Percentiles rank a stretch among this genome's conserved stretches.
These are phyloP conservation scores for Ormosia semicastrata DNA, from an alignment of 306 rosid genomes.

Conservation along the genomic window DNA sequence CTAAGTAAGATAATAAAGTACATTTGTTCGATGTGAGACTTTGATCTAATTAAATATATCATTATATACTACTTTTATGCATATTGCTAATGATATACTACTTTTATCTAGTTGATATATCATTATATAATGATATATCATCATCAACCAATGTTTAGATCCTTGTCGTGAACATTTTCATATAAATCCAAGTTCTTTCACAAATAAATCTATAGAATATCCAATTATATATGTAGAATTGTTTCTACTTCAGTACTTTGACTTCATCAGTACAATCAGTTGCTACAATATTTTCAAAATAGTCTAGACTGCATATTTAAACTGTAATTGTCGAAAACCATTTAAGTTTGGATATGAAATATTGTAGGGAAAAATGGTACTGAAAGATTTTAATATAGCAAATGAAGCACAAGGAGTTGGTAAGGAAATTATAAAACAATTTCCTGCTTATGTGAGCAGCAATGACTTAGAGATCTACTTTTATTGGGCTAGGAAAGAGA, in stretches of 20 bases:
- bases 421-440: neutral
- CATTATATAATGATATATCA: too few relatives aligned
- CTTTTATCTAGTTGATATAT: too few relatives aligned
- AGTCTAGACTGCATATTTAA: neutral
- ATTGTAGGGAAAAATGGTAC: slow-evolving; percentile 32
- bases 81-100: too few relatives aligned
- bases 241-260: neutral
- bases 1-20: too few relatives aligned
- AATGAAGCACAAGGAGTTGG: slow-evolving; percentile 35
- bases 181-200: too few relatives aligned
- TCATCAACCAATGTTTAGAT: neutral
- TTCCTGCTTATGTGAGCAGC: slow-evolving; percentile 17
- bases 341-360: neutral
- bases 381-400: slow-evolving; percentile 52
- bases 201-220: neutral
- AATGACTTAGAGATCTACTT: slow-evolving; percentile 48
- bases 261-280: neutral
- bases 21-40: too few relatives aligned
- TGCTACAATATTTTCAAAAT: neutral
- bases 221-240: neutral
- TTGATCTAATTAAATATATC: too few relatives aligned
- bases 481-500: slow-evolving; percentile 65
- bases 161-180: neutral
- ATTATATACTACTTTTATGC: too few relatives aligned
- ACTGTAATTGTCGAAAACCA: neutral